Evolutionary conservation across 2,329 filamentous ascomycete genomes (phyloP).

Genomic region (Penicillium sp.): DNA sequence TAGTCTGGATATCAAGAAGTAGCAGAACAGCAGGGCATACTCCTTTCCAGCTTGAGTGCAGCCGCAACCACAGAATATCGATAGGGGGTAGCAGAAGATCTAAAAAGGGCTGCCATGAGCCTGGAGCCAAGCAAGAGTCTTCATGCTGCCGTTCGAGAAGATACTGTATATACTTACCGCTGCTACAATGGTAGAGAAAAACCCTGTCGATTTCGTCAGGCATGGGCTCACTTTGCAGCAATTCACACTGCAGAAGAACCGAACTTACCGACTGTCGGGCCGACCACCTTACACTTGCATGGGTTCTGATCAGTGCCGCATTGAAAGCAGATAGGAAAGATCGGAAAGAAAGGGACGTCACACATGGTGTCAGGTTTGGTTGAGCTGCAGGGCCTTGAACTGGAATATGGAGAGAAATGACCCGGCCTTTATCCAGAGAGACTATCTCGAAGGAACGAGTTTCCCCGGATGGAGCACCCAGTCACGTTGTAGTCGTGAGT

Average conservation of each 20-base stretch:
- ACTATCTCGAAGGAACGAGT: neutral
- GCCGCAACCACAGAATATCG: constrained; percentile 57
- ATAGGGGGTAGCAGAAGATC: constrained; percentile 56
- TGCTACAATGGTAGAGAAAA: constrained; percentile 47
- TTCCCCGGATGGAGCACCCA: constrained; percentile 6
- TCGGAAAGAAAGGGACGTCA: constrained; percentile 43
- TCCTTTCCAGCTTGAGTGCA: constrained; percentile 53
- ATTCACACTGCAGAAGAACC: neutral
- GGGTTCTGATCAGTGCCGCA: constrained; percentile 57
- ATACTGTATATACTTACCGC: constrained; percentile 44
- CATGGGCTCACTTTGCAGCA: neutral
- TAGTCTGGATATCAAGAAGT: constrained; percentile 13
- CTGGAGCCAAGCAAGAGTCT: neutral
- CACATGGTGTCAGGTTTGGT: constrained; percentile 28
- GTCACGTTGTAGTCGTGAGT: neutral
- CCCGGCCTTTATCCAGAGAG: neutral
- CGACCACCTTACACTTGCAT: constrained; percentile 56
- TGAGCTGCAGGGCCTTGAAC: neutral
- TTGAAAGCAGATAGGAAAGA: constrained; percentile 55
- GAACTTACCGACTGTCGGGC: constrained; percentile 51
- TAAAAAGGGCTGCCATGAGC: constrained; percentile 21
- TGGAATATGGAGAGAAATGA: neutral
- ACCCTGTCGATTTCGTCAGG: constrained; percentile 30
- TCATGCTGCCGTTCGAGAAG: neutral
- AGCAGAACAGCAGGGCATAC: constrained; percentile 36